Evolutionary conservation across 1,139 yeast species (phyloP), one percentile per base, ranked within the genome.

Genomic region (Taphrina flavorubra): DNA sequence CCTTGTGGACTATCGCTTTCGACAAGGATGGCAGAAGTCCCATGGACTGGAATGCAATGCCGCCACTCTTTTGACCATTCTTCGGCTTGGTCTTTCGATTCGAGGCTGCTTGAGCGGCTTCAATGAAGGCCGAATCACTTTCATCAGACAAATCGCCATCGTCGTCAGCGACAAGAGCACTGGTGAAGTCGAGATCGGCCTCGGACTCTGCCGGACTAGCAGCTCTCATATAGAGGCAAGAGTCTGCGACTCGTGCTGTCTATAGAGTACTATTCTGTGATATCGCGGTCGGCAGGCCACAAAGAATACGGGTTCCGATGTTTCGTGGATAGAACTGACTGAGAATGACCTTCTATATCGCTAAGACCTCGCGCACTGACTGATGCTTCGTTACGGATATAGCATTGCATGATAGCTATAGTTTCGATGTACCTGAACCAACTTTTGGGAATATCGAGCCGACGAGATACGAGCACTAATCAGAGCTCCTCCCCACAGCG

Each of bases 1-100:
- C 99, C 76, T 91, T 92, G 72, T 86, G 87, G 69, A 86, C 78
- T 69, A 95, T 89, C 74, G 92, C 94, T 51, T 82, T 79, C 68
- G 92, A 78, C 14, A 92, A 78, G 69, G 84, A 81, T 75, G 88
- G 89, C 34, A 96, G 88, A 68, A 95, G 82, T 1, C 98, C 99
- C 80, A 94, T 88, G 56, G 71, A 57, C 51, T 65, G 68, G 46
- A 65, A 65, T 6, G 67, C 67, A 1, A 61, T 42, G 13, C 68
- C 68, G 20, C 56, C 68, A 49, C 46, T 49, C 51, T 65, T 65
- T 62, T 57, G 56, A 14, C 63, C 63, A 37, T 46, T 46, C 58
- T 58, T 58, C 39, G 68, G 49, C 20, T 53, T 44, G n/a, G 56
- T 40, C 47, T 57, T 25, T 13, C 64, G 44, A 47, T 67, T 46